Evolutionary conservation across 768 basidiomycete genomes (phyloP), one percentile per base, ranked within the genome.

Genomic region (Rhodocollybia butyracea): DNA sequence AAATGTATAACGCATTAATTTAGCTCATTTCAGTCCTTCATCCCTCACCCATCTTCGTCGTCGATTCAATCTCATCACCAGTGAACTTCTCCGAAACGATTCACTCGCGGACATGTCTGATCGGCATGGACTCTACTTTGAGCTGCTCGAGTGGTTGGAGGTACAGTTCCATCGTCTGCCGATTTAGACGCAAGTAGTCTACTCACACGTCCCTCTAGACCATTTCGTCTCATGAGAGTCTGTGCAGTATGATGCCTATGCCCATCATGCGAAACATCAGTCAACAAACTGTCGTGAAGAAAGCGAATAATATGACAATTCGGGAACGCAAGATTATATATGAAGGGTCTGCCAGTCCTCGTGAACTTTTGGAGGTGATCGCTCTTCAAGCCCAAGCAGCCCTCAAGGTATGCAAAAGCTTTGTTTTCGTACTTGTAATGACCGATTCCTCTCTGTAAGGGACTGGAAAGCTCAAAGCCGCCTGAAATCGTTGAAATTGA

Each of bases 171-270:
- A n/a, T 17, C 22, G 51, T 17, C 34, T 45, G n/a, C 24, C n/a
- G 26, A 5, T 30, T 53, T 15, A 36, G 26, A 24, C 22, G 43
- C 29, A 56, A 46, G 47, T 21, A 46, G 39, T 39, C 13, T 52
- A 57, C 53, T 15, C 45, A n/a, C 29, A 24, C 36, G 39, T 22
- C 52, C 36, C 46, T 57, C 17, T 54, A 97, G 94, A 93, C 91
- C 0, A 89, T 98, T 43, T 95, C 94, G 5, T 87, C 86, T 61
- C 94, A 97, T 59, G 95, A 96, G 75, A 89, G 92, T 5, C 72
- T 97, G 38, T 92, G 92, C 15, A 91, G 89, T 58, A 94, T 95
- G 89, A 91, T 96, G 84, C 93, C 91, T 1, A 96, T 95, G 92
- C 93, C 94, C 5, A 92, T 91, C 65, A 94, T 94, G 93, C 84